These are phyloP conservation scores for Sanghuangporus weigelae DNA, from an alignment of 1,284 basidiomycete species.

Conservation along the genomic window DNA sequence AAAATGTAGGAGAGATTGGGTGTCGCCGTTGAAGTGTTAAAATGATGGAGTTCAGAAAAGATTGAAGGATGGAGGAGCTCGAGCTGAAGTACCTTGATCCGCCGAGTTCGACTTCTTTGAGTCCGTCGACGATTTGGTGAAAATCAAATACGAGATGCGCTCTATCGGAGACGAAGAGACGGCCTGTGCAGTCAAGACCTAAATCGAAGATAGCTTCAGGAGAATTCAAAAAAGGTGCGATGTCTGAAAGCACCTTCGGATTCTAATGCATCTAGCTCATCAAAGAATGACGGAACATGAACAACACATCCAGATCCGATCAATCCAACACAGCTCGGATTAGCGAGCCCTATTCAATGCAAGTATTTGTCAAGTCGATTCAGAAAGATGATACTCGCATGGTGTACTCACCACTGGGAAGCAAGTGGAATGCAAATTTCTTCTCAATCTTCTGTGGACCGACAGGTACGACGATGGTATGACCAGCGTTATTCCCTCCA, in stretches of 20 bases:
- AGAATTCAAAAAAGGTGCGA: background rate
- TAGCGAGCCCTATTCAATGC: conserved; percentile 70
- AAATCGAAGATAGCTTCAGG: conserved; percentile 5
- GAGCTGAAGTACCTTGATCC: conserved; percentile 58
- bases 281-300: conserved; percentile 93
- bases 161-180: conserved; percentile 92
- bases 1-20: background rate
- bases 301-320: conserved; percentile 95
- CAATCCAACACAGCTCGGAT: conserved; percentile 81
- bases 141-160: conserved; percentile 98
- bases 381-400: background rate
- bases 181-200: conserved; percentile 85
- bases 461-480: conserved; percentile 90
- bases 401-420: conserved; percentile 77
- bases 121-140: conserved; percentile 97
- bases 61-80: background rate
- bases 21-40: background rate
- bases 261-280: conserved; percentile 85
- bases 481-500: conserved; percentile 97
- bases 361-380: background rate
- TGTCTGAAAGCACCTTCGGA: conserved; percentile 61
- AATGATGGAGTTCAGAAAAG: background rate
- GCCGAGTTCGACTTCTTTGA: conserved; percentile 97
- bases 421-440: conserved; percentile 93
- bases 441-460: conserved; percentile 65